phyloP scores from a whole-genome alignment of 306 rosid genomes.

The Amphicarpaea edgeworthii region DNA sequence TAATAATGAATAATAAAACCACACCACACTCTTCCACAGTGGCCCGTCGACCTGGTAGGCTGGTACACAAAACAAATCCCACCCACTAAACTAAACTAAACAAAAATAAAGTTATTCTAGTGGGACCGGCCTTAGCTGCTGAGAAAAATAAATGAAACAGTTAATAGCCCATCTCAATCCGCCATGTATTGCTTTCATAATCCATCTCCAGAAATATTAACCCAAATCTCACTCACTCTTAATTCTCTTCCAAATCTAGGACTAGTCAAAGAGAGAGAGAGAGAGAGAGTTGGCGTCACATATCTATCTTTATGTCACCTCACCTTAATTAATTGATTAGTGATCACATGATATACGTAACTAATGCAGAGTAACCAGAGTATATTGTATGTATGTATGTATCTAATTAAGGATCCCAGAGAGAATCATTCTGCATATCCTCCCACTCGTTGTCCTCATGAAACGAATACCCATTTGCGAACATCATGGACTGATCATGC shows the following conservation, averaged over 20 bases:
- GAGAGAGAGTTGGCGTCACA: slow-evolving; percentile 1
- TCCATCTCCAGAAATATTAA: background rate
- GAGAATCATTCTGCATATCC: slow-evolving; percentile 50
- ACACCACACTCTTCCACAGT: slow-evolving; percentile 57
- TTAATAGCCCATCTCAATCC: background rate
- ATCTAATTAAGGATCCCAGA: slow-evolving; percentile 53
- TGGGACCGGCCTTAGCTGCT: too few relatives aligned
- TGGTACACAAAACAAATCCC: slow-evolving; percentile 22
- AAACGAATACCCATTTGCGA: slow-evolving; percentile 42
- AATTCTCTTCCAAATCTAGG: slow-evolving; percentile 3
- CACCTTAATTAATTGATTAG: slow-evolving; percentile 18
- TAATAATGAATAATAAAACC: slow-evolving; percentile 45
- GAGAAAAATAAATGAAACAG: too few relatives aligned
- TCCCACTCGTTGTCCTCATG: slow-evolving; percentile 58
- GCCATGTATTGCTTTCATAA: too few relatives aligned
- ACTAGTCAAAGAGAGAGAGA: slow-evolving; percentile 20
- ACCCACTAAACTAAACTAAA: too few relatives aligned
- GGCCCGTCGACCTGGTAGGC: too few relatives aligned
- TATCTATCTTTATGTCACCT: slow-evolving; percentile 9
- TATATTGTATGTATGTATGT: background rate
- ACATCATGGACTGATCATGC: slow-evolving; percentile 48
- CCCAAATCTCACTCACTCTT: background rate
- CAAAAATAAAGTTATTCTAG: too few relatives aligned
- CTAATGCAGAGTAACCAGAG: background rate
- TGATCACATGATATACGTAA: background rate